phyloP scores from a whole-genome alignment of 2,329 filamentous ascomycete species.

The Phaeosphaeriaceae sp. region DNA sequence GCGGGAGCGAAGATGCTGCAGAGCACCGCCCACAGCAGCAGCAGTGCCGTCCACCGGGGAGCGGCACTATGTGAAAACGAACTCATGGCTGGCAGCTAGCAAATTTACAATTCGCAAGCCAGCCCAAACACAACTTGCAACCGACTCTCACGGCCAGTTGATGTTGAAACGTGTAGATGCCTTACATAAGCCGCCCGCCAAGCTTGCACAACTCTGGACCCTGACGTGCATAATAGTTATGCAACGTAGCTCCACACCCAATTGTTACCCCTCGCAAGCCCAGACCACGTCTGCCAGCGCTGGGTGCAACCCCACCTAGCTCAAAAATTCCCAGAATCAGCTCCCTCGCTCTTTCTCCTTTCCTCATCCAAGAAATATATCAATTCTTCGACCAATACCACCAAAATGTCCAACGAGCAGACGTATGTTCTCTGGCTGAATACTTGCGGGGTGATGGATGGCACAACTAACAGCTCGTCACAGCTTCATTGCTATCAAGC shows the following conservation, averaged over 20 bases:
- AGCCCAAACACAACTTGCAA: conserved; percentile 18
- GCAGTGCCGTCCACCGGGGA: conserved; percentile 66
- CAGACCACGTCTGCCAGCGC: conserved; percentile 9
- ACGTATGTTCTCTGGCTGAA: conserved; percentile 68
- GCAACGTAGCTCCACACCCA: conserved; percentile 11
- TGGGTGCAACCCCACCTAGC: conserved; percentile 30
- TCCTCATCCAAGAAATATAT: conserved; percentile 54
- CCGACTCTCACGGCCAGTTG: conserved; percentile 5
- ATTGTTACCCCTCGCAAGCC: conserved; percentile 9
- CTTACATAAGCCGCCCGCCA: conserved; percentile 6
- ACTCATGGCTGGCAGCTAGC: conserved; percentile 38
- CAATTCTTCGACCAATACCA: conserved; percentile 48
- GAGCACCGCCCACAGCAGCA: conserved; percentile 42
- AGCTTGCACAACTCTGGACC: conserved; percentile 6
- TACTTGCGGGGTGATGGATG: background rate
- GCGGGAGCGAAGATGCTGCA: conserved; percentile 45
- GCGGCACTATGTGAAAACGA: conserved; percentile 50
- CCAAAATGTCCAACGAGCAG: conserved; percentile 74
- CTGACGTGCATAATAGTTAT: conserved; percentile 14
- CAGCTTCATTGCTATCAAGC: conserved; percentile 99
- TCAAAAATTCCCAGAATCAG: conserved; percentile 34
- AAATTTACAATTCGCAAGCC: conserved; percentile 18
- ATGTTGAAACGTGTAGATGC: conserved; percentile 17
- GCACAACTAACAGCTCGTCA: conserved; percentile 7
- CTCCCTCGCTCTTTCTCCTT: conserved; percentile 23